phyloP scores from a whole-genome alignment of 1,139 yeast species.

The Suhomyces anneliseae region DNA sequence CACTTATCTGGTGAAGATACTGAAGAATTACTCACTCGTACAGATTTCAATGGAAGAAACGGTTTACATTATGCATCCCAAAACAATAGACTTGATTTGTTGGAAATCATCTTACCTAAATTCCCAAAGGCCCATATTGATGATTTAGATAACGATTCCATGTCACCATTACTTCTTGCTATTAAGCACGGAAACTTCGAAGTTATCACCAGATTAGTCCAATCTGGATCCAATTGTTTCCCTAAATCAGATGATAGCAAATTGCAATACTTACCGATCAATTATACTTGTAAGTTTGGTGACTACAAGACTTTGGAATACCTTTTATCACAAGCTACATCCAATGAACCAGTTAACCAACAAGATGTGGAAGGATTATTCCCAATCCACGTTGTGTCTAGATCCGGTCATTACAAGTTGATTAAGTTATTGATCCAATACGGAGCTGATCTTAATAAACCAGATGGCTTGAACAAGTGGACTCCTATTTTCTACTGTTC shows the following conservation, averaged over 20 bases:
- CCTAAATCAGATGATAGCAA: slow-evolving; percentile 52
- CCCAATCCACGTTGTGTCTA: slow-evolving; percentile 86
- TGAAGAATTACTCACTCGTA: slow-evolving; percentile 32
- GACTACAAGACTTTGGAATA: slow-evolving; percentile 68
- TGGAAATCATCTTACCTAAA: slow-evolving; percentile 43
- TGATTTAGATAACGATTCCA: slow-evolving; percentile 66
- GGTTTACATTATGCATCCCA: slow-evolving; percentile 90
- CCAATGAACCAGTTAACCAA: slow-evolving; percentile 36
- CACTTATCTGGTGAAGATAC: slow-evolving; percentile 21
- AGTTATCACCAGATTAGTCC: slow-evolving; percentile 43
- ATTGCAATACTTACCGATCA: slow-evolving; percentile 74
- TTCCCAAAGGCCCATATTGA: slow-evolving; percentile 46
- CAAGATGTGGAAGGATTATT: slow-evolving; percentile 86
- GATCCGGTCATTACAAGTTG: slow-evolving; percentile 73
- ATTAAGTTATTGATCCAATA: slow-evolving; percentile 65
- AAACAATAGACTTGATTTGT: slow-evolving; percentile 57
- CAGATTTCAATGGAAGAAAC: slow-evolving; percentile 73
- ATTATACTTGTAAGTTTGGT: slow-evolving; percentile 87
- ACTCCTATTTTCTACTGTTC: slow-evolving; percentile 92
- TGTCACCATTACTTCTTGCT: slow-evolving; percentile 79
- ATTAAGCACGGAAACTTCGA: slow-evolving; percentile 67
- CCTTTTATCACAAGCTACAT: slow-evolving; percentile 38
- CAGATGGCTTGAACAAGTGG: slow-evolving; percentile 90
- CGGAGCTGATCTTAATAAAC: slow-evolving; percentile 77
- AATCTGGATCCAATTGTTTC: slow-evolving; percentile 55